Evolutionary conservation across 164 flowering plant species (phyloP).

Genomic region (Saururus chinensis): DNA sequence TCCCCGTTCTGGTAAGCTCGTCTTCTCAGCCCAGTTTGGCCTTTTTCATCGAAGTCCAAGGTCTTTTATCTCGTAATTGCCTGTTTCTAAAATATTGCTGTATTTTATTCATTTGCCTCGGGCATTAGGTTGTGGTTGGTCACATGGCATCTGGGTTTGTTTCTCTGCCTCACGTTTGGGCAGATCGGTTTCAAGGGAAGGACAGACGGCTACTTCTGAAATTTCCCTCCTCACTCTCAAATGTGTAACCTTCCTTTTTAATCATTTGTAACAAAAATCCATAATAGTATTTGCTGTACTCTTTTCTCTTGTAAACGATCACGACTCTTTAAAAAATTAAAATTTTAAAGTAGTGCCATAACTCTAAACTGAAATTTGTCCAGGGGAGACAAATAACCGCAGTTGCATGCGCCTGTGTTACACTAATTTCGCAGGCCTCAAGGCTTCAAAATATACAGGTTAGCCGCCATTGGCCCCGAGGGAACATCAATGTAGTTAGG

Average conservation of each 20-base stretch:
- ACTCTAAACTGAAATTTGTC: no score
- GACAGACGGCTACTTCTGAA: slow-evolving; percentile 15
- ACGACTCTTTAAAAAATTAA: no score
- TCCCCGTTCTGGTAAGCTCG: slow-evolving; percentile 66
- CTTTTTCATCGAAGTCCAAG: neutral
- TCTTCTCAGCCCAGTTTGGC: neutral
- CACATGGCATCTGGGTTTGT: slow-evolving; percentile 82
- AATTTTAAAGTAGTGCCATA: no score
- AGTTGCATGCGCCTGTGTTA: no score
- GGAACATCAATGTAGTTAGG: no score
- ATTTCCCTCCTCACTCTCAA: neutral
- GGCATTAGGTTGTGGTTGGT: slow-evolving; percentile 72
- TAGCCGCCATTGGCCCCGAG: no score
- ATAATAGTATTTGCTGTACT: neutral
- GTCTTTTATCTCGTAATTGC: no score
- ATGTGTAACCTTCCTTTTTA: neutral
- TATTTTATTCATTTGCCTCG: neutral
- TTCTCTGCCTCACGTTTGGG: slow-evolving; percentile 76
- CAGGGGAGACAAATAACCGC: no score
- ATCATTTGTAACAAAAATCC: neutral
- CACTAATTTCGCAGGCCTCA: no score
- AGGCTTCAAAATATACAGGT: no score
- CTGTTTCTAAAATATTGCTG: no score
- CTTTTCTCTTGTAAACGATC: neutral
- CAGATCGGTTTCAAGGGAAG: slow-evolving; percentile 98